A percentile compares a stretch with the other conserved stretches of the same genome.
phyloP scores from a whole-genome alignment of 2,329 filamentous ascomycete species.

The Colletotrichum sp. region DNA sequence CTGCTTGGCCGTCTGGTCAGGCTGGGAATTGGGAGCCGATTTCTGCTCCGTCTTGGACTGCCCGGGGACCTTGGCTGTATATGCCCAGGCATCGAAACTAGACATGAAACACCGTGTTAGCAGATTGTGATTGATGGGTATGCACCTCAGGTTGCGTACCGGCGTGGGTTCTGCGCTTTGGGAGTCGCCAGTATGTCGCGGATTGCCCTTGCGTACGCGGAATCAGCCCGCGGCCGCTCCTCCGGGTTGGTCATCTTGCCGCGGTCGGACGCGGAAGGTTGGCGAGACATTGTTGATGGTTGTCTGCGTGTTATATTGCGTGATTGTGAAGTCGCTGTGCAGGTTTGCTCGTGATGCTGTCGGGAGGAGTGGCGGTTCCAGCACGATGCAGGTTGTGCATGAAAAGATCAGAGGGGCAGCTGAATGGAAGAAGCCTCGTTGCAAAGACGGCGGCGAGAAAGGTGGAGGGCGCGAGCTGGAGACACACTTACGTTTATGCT shows the following conservation, averaged over 20 bases:
- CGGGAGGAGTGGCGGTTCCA: background rate
- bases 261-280: background rate
- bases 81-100: background rate
- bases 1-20: background rate
- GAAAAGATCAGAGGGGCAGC: no score
- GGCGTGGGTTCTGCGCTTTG: background rate
- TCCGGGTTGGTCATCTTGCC: background rate
- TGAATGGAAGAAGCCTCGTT: background rate
- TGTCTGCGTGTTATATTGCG: background rate
- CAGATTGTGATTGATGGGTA: background rate
- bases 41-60: background rate
- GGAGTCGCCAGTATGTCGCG: background rate
- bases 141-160: background rate
- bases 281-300: background rate
- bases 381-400: background rate
- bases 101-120: background rate
- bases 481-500: fast-evolving
- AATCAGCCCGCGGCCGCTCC: background rate
- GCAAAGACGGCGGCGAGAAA: background rate
- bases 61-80: background rate
- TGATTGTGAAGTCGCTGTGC: background rate
- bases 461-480: background rate
- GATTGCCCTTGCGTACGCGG: background rate
- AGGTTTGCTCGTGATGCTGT: background rate
- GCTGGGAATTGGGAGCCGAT: background rate